These are phyloP conservation scores for Encephalitozoon intestinalis DNA, from an alignment of 371 early-diverging fungal genomes.

Conservation along the genomic window DNA sequence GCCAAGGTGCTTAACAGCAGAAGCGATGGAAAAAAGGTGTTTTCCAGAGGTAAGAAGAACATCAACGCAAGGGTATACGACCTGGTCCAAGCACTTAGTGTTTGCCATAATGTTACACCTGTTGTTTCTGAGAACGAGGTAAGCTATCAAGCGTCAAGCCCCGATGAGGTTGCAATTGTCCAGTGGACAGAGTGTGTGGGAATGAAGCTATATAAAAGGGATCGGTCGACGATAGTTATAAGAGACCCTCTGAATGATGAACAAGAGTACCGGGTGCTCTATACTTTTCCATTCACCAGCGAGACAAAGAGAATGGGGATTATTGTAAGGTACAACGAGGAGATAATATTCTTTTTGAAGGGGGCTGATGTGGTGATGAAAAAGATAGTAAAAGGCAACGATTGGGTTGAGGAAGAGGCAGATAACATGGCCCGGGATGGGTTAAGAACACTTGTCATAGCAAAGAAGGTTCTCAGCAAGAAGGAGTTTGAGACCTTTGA, in stretches of 20 bases:
- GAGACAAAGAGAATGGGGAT: conserved; percentile 98
- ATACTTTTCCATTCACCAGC: conserved; percentile 88
- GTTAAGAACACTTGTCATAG: conserved; percentile 88
- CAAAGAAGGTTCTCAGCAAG: conserved; percentile 69
- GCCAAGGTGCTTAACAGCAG: not conserved
- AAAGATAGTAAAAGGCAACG: conserved; percentile 76
- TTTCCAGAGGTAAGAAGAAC: conserved; percentile 31
- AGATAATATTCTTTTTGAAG: conserved; percentile 76
- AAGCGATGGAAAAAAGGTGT: conserved; percentile 1
- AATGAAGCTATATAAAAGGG: conserved; percentile 69
- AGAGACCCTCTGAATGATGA: conserved; percentile 30
- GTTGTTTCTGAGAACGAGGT: conserved; percentile 58
- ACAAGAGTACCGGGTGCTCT: conserved; percentile 68
- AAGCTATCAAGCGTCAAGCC: conserved; percentile 88
- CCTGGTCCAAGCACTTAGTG: conserved; percentile 71
- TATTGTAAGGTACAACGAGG: conserved; percentile 69
- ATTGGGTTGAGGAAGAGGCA: conserved; percentile 96
- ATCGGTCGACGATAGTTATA: conserved; percentile 27
- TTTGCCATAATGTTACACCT: conserved; percentile 79
- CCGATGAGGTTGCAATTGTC: conserved; percentile 97
- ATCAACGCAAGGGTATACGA: conserved; percentile 65
- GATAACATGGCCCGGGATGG: conserved; percentile 97
- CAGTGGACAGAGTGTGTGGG: conserved; percentile 83
- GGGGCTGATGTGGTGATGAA: conserved; percentile 95
- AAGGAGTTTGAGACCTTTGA: conserved; percentile 59